These are phyloP conservation scores for Saksenaea oblongispora DNA, from an alignment of 371 early-diverging fungal genomes.

Conservation along the genomic window DNA sequence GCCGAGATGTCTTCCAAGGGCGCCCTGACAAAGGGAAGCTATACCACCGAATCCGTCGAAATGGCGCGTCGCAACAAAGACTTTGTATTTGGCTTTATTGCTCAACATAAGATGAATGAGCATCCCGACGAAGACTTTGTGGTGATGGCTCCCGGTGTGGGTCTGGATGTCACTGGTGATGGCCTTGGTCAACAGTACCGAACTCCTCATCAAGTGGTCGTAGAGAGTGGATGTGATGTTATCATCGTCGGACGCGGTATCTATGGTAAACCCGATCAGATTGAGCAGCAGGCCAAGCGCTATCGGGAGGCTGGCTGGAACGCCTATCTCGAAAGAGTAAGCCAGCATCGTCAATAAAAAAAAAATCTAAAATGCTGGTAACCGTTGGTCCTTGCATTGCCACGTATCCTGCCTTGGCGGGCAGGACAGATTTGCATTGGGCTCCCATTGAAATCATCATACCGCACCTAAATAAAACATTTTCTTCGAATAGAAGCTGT, in stretches of 20 bases:
- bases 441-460: too few relatives aligned
- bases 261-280: slow-evolving; percentile 79
- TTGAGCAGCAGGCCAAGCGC: slow-evolving; percentile 70
- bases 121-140: slow-evolving; percentile 78
- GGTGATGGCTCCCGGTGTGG: slow-evolving; percentile 95
- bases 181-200: slow-evolving; percentile 94
- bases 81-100: slow-evolving; percentile 95
- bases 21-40: slow-evolving; percentile 78
- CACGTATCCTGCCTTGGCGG: too few relatives aligned
- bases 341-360: slow-evolving; percentile 5
- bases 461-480: too few relatives aligned
- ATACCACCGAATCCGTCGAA: slow-evolving; percentile 83
- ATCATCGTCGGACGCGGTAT: slow-evolving; percentile 98
- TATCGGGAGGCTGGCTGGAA: slow-evolving; percentile 95
- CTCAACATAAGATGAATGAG: slow-evolving; percentile 72
- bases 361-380: not conserved
- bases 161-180: slow-evolving; percentile 81
- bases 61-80: slow-evolving; percentile 86
- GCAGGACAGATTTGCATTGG: too few relatives aligned
- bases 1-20: slow-evolving; percentile 97
- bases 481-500: too few relatives aligned
- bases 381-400: too few relatives aligned
- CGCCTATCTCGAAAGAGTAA: slow-evolving; percentile 77
- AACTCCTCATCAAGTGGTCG: slow-evolving; percentile 84
- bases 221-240: slow-evolving; percentile 86